Percentiles rank a stretch among this genome's conserved stretches.
Evolutionary conservation across 2,329 filamentous ascomycete species (phyloP).

Genomic region (Colletotrichum sp.): DNA sequence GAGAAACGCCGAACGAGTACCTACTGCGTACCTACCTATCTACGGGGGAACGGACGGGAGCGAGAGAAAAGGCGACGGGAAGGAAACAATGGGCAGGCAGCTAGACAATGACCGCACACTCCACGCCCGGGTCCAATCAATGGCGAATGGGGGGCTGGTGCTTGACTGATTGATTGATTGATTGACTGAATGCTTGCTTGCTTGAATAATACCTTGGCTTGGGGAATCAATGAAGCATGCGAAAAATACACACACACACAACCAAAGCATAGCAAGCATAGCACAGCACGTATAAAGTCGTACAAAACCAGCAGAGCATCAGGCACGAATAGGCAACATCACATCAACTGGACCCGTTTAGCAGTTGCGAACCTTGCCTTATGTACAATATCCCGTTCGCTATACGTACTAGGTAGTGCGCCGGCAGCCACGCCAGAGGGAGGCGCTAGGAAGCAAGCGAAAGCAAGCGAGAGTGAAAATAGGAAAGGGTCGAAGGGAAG

Average conservation of each 20-base stretch:
- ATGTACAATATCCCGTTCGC: not conserved
- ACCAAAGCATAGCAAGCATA: not conserved
- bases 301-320: not conserved
- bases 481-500: not conserved
- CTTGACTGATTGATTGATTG: too few relatives aligned
- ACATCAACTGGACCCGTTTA: too few relatives aligned
- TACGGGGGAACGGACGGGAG: not conserved
- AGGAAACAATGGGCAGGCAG: conserved; percentile 1
- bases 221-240: not conserved
- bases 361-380: not conserved
- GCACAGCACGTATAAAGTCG: not conserved
- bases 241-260: not conserved
- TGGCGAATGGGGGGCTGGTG: not conserved
- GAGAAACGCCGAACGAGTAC: not conserved
- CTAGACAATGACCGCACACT: not conserved
- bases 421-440: not conserved
- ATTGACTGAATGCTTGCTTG: too few relatives aligned
- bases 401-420: not conserved
- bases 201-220: too few relatives aligned
- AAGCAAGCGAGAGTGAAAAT: conserved; percentile 3
- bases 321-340: not conserved
- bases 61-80: not conserved
- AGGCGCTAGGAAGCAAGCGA: conserved; percentile 12
- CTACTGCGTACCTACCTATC: too few relatives aligned
- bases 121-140: not conserved